Evolutionary conservation across 1,284 basidiomycete genomes (phyloP).

Genomic region (Athelia sp.): DNA sequence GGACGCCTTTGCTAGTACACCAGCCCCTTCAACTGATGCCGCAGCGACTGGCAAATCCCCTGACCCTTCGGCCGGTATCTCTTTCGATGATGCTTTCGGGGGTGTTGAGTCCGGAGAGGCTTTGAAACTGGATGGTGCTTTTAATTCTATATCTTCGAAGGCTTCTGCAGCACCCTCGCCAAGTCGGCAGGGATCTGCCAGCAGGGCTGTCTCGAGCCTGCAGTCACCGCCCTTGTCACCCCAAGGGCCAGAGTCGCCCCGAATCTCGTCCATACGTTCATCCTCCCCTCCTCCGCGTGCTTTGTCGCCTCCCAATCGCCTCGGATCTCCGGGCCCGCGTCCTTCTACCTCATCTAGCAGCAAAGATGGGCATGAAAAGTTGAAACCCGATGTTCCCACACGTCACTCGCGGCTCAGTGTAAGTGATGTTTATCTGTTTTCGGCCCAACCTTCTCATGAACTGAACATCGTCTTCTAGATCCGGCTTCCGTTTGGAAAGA

Average conservation of each 20-base stretch:
- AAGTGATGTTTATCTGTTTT: constrained; percentile 26
- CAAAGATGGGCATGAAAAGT: constrained; percentile 52
- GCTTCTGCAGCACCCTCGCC: neutral
- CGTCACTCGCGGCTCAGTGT: constrained; percentile 73
- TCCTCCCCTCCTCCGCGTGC: constrained; percentile 40
- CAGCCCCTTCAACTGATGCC: constrained; percentile 10
- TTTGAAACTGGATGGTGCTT: constrained; percentile 33
- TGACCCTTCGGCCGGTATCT: constrained; percentile 24
- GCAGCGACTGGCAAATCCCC: constrained; percentile 1
- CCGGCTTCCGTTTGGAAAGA: constrained; percentile 72
- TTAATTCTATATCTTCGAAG: constrained; percentile 12
- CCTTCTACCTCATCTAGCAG: constrained; percentile 51
- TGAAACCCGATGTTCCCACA: constrained; percentile 37
- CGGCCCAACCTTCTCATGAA: constrained; percentile 2
- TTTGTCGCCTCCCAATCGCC: constrained; percentile 47
- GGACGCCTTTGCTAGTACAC: constrained; percentile 38
- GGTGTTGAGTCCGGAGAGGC: constrained; percentile 40
- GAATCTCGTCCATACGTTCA: constrained; percentile 25
- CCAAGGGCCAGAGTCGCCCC: constrained; percentile 27
- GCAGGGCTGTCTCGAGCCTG: constrained; percentile 27
- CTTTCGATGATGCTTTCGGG: constrained; percentile 60
- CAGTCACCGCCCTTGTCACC: constrained; percentile 29
- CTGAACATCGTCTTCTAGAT: constrained; percentile 37
- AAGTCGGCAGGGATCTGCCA: constrained; percentile 4
- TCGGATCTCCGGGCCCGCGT: constrained; percentile 52